Evolutionary conservation across 768 basidiomycete species (phyloP), one percentile per base, ranked within the genome.

Genomic region (Rubroboletus pulcherrimus): DNA sequence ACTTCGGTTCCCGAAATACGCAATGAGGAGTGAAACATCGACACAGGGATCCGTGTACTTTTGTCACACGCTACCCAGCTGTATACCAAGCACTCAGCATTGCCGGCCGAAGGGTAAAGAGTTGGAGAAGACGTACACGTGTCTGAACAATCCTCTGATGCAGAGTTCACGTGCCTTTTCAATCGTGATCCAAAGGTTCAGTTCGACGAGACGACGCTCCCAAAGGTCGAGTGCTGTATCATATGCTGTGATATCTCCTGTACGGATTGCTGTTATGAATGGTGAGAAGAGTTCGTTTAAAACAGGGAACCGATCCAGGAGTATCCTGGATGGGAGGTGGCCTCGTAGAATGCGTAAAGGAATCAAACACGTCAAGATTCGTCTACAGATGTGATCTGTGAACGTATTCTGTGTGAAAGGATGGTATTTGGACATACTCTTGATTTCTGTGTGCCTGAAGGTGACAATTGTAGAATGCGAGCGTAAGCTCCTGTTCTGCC

Each of bases 121-220:
- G 3, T 2, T 26, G n/a, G n/a, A 17, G 37, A 5, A 31, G 26
- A 80, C 86, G 56, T 67, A 91, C 88, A 87, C 85, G 71, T 81
- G 75, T 58, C 88, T 79, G 73, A 98, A 93, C 34, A 96, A 72
- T 8, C 89, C 82, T 45, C 96, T 76, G 50, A 98, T 75, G 65
- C 92, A 95, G 5, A 91, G 78, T 69, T 97, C 94, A 39, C 96
- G 75, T 9, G 89, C 93, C 58, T 87, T 85, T 72, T 98, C 96
- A 1, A 98, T 75, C 2, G 88, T 87, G 12, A 97, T 78, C 80
- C 87, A 94, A 8, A 93, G 77, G 58, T 91, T 95, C 45, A 94
- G 79, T 49, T 91, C 87, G n/a, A 97, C 82, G 7, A 98, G 79
- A 41, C 86, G 74, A 45, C 78, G 75, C 67, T 96, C 91, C 74